Percentiles rank a stretch among this genome's conserved stretches.
phyloP scores from a whole-genome alignment of 768 basidiomycete species.

The Boletus rubroflammeus region DNA sequence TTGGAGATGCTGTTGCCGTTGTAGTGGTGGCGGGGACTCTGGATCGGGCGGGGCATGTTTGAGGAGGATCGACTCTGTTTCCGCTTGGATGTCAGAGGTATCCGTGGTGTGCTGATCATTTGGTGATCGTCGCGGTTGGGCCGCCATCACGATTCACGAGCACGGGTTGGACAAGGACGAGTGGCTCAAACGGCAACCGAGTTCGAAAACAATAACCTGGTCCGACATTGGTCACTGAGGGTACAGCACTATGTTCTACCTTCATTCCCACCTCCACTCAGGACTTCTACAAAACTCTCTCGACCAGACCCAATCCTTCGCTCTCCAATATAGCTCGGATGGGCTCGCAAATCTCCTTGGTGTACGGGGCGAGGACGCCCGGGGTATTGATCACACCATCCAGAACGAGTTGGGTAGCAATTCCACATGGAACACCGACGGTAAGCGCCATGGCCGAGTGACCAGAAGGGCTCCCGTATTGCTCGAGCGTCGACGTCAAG shows the following conservation, averaged over 20 bases:
- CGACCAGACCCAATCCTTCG: constrained; percentile 72
- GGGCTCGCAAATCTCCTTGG: constrained; percentile 77
- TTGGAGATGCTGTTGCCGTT: constrained; percentile 66
- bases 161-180: not conserved
- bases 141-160: constrained; percentile 21
- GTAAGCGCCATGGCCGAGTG: constrained; percentile 89
- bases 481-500: constrained; percentile 87
- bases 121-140: constrained; percentile 35
- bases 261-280: not conserved
- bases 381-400: constrained; percentile 77
- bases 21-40: constrained; percentile 38
- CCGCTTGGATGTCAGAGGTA: constrained; percentile 59
- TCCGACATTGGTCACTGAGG: not conserved
- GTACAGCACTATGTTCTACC: not conserved
- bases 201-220: not conserved
- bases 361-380: constrained; percentile 86
- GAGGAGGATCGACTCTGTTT: constrained; percentile 64
- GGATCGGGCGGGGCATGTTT: constrained; percentile 45
- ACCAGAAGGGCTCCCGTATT: constrained; percentile 75
- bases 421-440: constrained; percentile 92
- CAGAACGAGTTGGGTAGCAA: constrained; percentile 87
- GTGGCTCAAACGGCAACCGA: not conserved
- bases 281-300: constrained; percentile 53
- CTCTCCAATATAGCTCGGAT: constrained; percentile 63
- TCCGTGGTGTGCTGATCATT: constrained; percentile 59